phyloP scores from a whole-genome alignment of 768 basidiomycete species.

The Amyloporia xantha region DNA sequence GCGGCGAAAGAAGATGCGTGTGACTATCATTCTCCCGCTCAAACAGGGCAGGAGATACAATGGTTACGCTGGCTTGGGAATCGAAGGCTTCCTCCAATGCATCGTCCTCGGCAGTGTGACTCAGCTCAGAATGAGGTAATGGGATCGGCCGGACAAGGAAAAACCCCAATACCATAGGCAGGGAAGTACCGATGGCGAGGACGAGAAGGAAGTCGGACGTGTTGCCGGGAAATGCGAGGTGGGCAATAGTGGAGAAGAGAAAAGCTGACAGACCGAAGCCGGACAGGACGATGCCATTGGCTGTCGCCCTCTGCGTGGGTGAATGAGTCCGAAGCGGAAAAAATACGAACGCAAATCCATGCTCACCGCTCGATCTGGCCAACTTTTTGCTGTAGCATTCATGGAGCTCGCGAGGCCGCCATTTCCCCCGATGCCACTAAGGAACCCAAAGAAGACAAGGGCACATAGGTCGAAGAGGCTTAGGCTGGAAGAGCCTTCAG shows the following conservation, averaged over 20 bases:
- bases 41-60: constrained; percentile 17
- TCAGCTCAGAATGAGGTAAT: constrained; percentile 32
- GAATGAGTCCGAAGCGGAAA: neutral
- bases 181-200: constrained; percentile 69
- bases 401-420: constrained; percentile 63
- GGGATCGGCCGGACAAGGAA: constrained; percentile 70
- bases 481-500: constrained; percentile 20
- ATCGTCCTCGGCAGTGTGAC: constrained; percentile 17
- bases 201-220: constrained; percentile 72
- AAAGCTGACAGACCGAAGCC: constrained; percentile 92
- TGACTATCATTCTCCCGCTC: constrained; percentile 21
- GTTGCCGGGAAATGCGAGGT: constrained; percentile 66
- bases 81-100: constrained; percentile 12
- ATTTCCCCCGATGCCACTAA: constrained; percentile 75
- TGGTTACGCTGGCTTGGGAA: constrained; percentile 14
- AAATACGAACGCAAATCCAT: constrained; percentile 9
- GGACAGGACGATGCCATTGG: constrained; percentile 73
- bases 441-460: constrained; percentile 56
- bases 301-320: constrained; percentile 56
- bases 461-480: constrained; percentile 38
- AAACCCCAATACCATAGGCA: constrained; percentile 75
- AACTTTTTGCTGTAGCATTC: constrained; percentile 80
- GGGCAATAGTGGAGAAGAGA: constrained; percentile 75
- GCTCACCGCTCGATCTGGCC: constrained; percentile 64
- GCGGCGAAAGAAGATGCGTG: constrained; percentile 18